Evolutionary conservation across 2,329 filamentous ascomycete species (phyloP).

Genomic region (Nigrospora sphaerica): DNA sequence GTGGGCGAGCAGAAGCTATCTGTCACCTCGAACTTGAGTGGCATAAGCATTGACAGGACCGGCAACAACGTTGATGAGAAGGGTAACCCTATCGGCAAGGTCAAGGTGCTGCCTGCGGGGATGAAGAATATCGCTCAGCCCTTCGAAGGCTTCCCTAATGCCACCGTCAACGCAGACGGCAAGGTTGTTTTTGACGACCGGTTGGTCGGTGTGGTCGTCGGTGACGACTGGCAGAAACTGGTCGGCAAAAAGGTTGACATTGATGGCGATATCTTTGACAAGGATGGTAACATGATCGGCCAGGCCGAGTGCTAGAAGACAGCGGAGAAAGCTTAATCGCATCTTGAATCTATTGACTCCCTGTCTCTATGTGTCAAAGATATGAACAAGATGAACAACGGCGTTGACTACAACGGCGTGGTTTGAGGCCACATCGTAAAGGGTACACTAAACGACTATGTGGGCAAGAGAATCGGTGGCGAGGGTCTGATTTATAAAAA

Average conservation of each 20-base stretch:
- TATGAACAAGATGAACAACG: conserved; percentile 53
- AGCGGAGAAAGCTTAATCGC: no score
- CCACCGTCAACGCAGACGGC: conserved; percentile 26
- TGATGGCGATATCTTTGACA: conserved; percentile 28
- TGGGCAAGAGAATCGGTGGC: conserved; percentile 57
- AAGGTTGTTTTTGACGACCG: conserved; percentile 28
- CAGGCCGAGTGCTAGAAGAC: conserved; percentile 24
- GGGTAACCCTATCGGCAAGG: conserved; percentile 25
- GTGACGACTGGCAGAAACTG: conserved; percentile 26
- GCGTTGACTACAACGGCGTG: conserved; percentile 45
- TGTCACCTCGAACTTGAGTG: conserved; percentile 31
- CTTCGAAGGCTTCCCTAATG: conserved; percentile 28
- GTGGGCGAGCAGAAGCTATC: conserved; percentile 14
- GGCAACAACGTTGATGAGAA: conserved; percentile 30
- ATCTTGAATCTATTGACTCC: conserved; percentile 32
- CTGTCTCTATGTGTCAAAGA: conserved; percentile 45
- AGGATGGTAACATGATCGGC: conserved; percentile 26
- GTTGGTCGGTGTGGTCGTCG: conserved; percentile 27
- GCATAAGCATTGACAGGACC: conserved; percentile 33
- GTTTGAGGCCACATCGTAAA: conserved; percentile 57
- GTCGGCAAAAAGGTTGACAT: conserved; percentile 27
- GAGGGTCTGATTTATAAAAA: conserved; percentile 67
- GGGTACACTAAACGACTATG: conserved; percentile 55
- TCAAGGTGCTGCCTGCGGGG: conserved; percentile 31
- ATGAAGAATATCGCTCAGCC: conserved; percentile 24